Evolutionary conservation across 495 filamentous ascomycete genomes (phyloP).

Genomic region (Lichenothelia convexa): DNA sequence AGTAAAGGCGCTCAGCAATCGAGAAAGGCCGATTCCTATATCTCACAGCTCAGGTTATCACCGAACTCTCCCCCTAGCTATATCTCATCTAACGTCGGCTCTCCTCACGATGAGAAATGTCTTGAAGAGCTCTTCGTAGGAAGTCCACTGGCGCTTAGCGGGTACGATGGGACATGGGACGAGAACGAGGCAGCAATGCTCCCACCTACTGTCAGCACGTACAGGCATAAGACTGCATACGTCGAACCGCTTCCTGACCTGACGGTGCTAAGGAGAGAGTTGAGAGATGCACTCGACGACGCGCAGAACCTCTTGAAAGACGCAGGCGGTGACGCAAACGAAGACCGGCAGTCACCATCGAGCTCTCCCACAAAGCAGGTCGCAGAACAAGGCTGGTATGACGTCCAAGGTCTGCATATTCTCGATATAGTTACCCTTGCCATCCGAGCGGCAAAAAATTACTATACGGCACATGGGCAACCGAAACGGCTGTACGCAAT

Average conservation of each 20-base stretch:
- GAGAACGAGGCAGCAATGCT: constrained; percentile 57
- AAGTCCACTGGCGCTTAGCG: too few relatives aligned
- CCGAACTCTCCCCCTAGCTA: too few relatives aligned
- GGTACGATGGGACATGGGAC: too few relatives aligned
- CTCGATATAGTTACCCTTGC: constrained; percentile 83
- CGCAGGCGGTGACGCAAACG: constrained; percentile 5
- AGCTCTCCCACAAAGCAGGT: too few relatives aligned
- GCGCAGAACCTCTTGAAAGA: constrained; percentile 44
- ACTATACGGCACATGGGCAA: constrained; percentile 75
- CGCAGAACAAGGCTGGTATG: constrained; percentile 44
- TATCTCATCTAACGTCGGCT: constrained; percentile 2
- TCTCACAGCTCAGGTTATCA: too few relatives aligned
- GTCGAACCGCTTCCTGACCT: constrained; percentile 76
- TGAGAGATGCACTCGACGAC: constrained; percentile 45
- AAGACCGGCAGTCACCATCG: constrained; percentile 9
- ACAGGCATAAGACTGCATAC: constrained; percentile 70
- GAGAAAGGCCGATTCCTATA: too few relatives aligned
- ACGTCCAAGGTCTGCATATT: constrained; percentile 79
- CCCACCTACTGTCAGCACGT: constrained; percentile 90
- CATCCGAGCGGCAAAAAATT: constrained; percentile 84
- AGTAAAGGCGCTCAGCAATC: too few relatives aligned
- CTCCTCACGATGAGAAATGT: constrained; percentile 8
- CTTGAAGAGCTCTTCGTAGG: too few relatives aligned
- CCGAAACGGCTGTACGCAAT: constrained; percentile 70
- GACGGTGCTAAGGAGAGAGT: constrained; percentile 53